Evolutionary conservation across 2,329 filamentous ascomycete species (phyloP).

Genomic region (Leptodontidium sp.): DNA sequence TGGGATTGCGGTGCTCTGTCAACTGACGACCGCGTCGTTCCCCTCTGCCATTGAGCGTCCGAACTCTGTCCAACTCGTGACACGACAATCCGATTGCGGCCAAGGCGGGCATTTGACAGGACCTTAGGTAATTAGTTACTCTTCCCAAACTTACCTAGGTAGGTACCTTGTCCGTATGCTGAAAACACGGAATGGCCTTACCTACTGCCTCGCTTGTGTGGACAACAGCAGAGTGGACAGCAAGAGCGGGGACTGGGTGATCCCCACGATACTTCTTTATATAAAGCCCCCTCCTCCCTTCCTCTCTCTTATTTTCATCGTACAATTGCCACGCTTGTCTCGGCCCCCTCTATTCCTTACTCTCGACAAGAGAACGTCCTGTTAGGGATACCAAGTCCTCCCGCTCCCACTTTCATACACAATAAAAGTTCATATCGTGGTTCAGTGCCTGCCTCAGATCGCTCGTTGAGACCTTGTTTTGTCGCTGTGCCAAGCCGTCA

Average conservation of each 20-base stretch:
- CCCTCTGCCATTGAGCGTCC: conserved; percentile 5
- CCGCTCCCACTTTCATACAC: conserved; percentile 28
- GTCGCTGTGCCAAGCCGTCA: conserved; percentile 33
- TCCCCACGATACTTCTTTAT: conserved; percentile 5
- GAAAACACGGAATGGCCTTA: not conserved
- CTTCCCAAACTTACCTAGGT: too few species aligned
- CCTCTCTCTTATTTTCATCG: not conserved
- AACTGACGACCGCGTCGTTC: conserved; percentile 25
- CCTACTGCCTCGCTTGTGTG: not conserved
- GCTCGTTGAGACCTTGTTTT: conserved; percentile 37
- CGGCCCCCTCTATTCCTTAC: conserved; percentile 7
- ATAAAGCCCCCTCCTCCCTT: conserved; percentile 7
- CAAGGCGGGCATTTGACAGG: not conserved
- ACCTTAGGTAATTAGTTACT: not conserved
- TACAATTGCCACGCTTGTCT: not conserved
- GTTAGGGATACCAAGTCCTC: conserved; percentile 31
- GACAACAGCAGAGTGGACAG: not conserved
- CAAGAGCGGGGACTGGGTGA: conserved; percentile 7
- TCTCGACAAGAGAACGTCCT: conserved; percentile 16
- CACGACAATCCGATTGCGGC: conserved; percentile 25
- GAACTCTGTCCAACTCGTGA: conserved; percentile 27
- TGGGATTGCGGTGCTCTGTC: conserved; percentile 14
- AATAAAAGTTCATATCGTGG: conserved; percentile 37
- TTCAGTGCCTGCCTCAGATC: conserved; percentile 39
- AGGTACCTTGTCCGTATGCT: not conserved